Conservation (phyloP, 805 yeast species). For the Candida xyloterini region DNA sequence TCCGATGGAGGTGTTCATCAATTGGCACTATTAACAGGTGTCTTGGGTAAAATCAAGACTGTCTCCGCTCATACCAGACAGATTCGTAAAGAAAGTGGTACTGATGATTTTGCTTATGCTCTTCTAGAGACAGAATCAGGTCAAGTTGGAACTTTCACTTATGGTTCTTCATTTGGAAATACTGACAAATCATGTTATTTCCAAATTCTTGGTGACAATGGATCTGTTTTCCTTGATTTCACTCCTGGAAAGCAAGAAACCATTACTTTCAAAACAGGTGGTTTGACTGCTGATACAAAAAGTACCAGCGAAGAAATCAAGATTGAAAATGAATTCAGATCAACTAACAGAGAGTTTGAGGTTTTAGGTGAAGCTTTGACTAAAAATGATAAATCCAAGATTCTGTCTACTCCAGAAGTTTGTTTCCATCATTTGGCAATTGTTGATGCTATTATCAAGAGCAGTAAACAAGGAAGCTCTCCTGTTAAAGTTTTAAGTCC, state of each 20-base stretch:
- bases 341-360: slow-evolving; percentile 43
- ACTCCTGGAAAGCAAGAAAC: slow-evolving; percentile 45
- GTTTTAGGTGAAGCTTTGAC: slow-evolving; percentile 40
- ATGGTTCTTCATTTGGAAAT: slow-evolving; percentile 85
- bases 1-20: slow-evolving; percentile 98
- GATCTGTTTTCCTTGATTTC: slow-evolving; percentile 68
- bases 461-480: slow-evolving; percentile 49
- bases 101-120: slow-evolving; percentile 77
- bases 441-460: slow-evolving; percentile 79
- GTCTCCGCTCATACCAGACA: slow-evolving; percentile 79
- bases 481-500: slow-evolving; percentile 31
- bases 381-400: slow-evolving; percentile 21
- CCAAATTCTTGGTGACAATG: slow-evolving; percentile 74
- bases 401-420: slow-evolving; percentile 54
- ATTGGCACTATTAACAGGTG: slow-evolving; percentile 77
- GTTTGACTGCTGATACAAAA: slow-evolving; percentile 52
- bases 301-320: slow-evolving; percentile 33
- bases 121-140: slow-evolving; percentile 57
- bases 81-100: slow-evolving; percentile 72
- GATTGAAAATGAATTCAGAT: slow-evolving; percentile 43
- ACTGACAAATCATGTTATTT: slow-evolving; percentile 65
- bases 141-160: slow-evolving; percentile 78
- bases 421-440: slow-evolving; percentile 93
- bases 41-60: slow-evolving; percentile 69
- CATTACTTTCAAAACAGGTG: slow-evolving; percentile 44